These are phyloP conservation scores for Malassezia dermatis DNA, from an alignment of 1,284 basidiomycete species.

Conservation along the genomic window DNA sequence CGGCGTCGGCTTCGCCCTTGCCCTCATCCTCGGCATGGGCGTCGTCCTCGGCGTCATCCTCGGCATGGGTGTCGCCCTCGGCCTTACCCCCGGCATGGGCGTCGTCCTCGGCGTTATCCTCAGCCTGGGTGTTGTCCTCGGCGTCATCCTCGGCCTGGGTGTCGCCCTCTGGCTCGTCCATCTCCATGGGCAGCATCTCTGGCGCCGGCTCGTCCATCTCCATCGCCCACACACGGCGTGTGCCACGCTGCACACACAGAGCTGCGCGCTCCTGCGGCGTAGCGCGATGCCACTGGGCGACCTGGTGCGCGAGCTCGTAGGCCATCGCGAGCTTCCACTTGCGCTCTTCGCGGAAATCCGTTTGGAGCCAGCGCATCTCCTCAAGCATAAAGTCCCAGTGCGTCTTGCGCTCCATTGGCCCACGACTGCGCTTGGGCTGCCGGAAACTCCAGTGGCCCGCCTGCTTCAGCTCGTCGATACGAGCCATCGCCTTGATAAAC, in stretches of 20 bases:
- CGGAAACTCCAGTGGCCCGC: slow-evolving; percentile 79
- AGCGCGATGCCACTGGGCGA: slow-evolving; percentile 74
- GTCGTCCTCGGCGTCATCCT: slow-evolving; percentile 20
- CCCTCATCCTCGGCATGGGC: too few species aligned
- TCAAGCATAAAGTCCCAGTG: slow-evolving; percentile 95
- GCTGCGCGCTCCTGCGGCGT: slow-evolving; percentile 58
- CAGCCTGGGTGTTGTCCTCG: slow-evolving; percentile 14
- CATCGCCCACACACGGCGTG: not conserved
- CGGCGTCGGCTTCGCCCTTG: slow-evolving; percentile 26
- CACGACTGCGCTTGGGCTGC: slow-evolving; percentile 86
- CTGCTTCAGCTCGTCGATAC: slow-evolving; percentile 73
- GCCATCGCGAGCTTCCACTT: slow-evolving; percentile 84
- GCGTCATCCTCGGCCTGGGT: not conserved
- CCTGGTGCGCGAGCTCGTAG: slow-evolving; percentile 69
- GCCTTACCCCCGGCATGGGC: slow-evolving; percentile 11
- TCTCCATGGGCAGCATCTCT: slow-evolving; percentile 3
- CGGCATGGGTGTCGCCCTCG: slow-evolving; percentile 19
- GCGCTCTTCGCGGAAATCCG: slow-evolving; percentile 85
- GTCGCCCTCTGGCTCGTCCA: not conserved
- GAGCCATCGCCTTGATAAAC: slow-evolving; percentile 63
- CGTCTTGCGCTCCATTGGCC: slow-evolving; percentile 67
- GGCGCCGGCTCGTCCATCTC: slow-evolving; percentile 1
- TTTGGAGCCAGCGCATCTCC: slow-evolving; percentile 97
- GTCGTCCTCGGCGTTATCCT: slow-evolving; percentile 17
- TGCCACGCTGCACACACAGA: slow-evolving; percentile 52